Conservation (phyloP, 108 stramenopile genomes). For the Nannochloropsis gaditana region DNA sequence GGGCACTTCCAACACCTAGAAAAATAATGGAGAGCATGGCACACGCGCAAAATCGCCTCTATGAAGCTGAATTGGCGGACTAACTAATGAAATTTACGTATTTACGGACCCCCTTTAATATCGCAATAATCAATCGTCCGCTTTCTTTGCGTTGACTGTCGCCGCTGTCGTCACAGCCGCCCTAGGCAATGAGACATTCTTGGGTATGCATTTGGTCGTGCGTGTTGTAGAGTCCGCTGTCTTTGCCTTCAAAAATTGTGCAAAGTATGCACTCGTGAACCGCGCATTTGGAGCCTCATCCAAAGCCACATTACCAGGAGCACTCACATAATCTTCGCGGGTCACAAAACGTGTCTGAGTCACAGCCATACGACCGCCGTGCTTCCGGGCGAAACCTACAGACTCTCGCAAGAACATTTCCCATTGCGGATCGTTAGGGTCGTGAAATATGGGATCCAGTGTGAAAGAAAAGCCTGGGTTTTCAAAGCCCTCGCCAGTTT, state of each 20-base stretch:
- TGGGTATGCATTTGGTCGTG: neutral
- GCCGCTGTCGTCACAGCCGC: too few relatives aligned
- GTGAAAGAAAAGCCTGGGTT: neutral
- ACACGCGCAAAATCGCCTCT: too few relatives aligned
- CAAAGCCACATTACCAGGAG: slow-evolving; percentile 1
- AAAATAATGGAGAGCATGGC: too few relatives aligned
- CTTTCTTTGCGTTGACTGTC: too few relatives aligned
- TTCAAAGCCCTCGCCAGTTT: neutral
- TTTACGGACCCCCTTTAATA: too few relatives aligned
- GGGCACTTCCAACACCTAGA: too few relatives aligned
- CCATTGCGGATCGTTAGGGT: neutral
- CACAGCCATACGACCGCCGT: neutral
- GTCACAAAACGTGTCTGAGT: neutral
- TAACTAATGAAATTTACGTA: too few relatives aligned
- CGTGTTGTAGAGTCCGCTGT: neutral
- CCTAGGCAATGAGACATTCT: too few relatives aligned
- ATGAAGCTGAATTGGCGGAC: too few relatives aligned
- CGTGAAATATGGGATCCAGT: slow-evolving; percentile 16
- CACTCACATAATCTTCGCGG: neutral
- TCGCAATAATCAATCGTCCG: too few relatives aligned
- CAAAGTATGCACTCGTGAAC: slow-evolving; percentile 10
- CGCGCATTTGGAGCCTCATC: neutral
- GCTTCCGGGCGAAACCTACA: neutral
- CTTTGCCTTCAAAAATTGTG: neutral
- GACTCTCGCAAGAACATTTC: neutral